These are phyloP conservation scores for Eucalyptus leucophloia DNA, from an alignment of 345 rosid species.

Conservation along the genomic window DNA sequence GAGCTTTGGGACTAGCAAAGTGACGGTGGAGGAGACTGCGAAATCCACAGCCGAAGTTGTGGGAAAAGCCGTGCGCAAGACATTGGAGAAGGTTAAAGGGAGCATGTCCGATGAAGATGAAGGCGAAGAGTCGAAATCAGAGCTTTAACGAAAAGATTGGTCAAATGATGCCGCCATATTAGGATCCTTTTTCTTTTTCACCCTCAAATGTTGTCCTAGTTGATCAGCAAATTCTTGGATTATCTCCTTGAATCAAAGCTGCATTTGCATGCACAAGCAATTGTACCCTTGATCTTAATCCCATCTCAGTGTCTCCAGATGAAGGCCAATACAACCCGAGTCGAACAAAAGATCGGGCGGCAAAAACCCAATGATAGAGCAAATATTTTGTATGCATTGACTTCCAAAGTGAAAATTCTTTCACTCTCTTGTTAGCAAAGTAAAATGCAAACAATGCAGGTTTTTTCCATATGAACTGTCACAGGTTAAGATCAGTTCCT, in stretches of 20 bases:
- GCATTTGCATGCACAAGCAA: not conserved
- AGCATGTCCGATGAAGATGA: no score
- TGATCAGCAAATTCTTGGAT: not conserved
- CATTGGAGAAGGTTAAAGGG: no score
- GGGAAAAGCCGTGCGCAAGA: no score
- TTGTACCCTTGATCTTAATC: not conserved
- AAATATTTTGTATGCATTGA: not conserved
- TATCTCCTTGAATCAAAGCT: not conserved
- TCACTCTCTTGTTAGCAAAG: not conserved
- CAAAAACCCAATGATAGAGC: not conserved
- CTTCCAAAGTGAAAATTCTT: not conserved
- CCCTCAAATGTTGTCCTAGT: not conserved
- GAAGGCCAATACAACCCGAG: not conserved
- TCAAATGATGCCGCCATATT: no score
- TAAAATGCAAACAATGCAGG: not conserved
- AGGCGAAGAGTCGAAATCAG: no score
- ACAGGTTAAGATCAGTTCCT: not conserved
- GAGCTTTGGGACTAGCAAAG: no score
- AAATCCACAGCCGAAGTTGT: no score
- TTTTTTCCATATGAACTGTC: not conserved
- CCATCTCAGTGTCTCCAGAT: not conserved
- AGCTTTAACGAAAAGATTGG: no score
- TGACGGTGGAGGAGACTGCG: no score
- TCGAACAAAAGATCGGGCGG: not conserved
- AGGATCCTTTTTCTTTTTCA: no score